These are phyloP conservation scores for Perkinsus olseni DNA, from an alignment of 169 alveolate genomes.

Conservation along the genomic window DNA sequence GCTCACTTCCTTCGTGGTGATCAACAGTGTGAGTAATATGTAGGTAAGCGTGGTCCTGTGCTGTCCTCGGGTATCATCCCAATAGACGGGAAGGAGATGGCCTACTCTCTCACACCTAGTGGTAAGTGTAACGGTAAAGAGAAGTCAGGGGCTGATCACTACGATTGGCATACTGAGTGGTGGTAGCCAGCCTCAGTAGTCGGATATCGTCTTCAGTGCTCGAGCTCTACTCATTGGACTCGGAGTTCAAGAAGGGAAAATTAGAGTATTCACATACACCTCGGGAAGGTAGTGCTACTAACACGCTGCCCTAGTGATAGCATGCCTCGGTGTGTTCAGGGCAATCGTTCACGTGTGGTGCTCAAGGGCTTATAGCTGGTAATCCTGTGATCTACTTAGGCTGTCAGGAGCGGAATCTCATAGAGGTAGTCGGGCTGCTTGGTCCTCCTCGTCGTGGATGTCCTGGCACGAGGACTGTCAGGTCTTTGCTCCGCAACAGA, in stretches of 20 bases:
- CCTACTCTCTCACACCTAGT: background rate
- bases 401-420: background rate
- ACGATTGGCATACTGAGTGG: no score
- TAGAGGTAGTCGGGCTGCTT: background rate
- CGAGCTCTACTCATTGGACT: background rate
- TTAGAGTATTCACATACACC: background rate
- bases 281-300: background rate
- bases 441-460: background rate
- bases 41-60: background rate
- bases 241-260: background rate
- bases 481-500: background rate
- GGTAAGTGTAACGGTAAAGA: background rate
- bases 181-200: no score
- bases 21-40: no score
- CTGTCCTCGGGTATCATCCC: background rate
- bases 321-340: background rate
- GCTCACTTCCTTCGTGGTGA: background rate
- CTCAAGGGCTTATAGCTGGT: background rate
- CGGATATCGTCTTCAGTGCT: no score
- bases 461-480: background rate
- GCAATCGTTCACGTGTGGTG: background rate
- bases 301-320: no score
- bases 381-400: background rate
- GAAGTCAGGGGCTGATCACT: background rate
- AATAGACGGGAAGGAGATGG: background rate